Evolutionary conservation across 805 yeast species (phyloP).

Genomic region (Grigorovia humatica): DNA sequence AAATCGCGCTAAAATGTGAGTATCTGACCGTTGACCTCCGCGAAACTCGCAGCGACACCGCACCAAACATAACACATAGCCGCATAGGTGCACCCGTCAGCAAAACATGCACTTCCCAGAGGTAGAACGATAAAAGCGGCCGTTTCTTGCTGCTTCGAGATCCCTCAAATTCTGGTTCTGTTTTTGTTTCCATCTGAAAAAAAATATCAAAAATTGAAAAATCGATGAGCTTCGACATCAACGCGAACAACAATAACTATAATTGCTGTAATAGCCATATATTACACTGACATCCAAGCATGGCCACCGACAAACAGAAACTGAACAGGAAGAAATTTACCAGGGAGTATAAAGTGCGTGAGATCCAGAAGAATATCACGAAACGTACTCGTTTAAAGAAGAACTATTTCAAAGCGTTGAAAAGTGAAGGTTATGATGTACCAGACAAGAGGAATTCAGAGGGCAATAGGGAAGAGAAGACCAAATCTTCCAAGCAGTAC

Average conservation of each 20-base stretch:
- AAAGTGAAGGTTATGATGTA: slow-evolving; percentile 53
- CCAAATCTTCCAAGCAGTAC: slow-evolving; percentile 11
- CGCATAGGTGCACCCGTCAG: not conserved
- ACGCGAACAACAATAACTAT: not conserved
- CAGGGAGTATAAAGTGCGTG: slow-evolving; percentile 37
- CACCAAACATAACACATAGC: not conserved
- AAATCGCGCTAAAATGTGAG: not conserved
- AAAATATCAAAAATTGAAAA: too few relatives aligned
- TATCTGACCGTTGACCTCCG: not conserved
- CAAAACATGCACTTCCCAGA: not conserved
- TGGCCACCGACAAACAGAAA: slow-evolving; percentile 21
- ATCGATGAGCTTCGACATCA: not conserved
- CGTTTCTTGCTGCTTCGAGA: not conserved
- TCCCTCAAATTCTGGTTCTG: not conserved
- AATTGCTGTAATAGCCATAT: too few relatives aligned
- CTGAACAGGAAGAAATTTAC: slow-evolving; percentile 29
- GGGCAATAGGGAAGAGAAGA: slow-evolving; percentile 4
- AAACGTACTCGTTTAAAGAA: slow-evolving; percentile 77
- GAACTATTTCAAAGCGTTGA: slow-evolving; percentile 68
- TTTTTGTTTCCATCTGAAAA: not conserved
- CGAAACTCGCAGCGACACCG: not conserved
- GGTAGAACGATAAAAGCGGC: too few relatives aligned
- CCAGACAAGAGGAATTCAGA: slow-evolving; percentile 32
- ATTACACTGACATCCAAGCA: not conserved
- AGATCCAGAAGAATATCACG: slow-evolving; percentile 64